Percentiles rank a stretch among this genome's conserved stretches.
These are phyloP conservation scores for Pulveroboletus sp. DNA, from an alignment of 768 basidiomycete species.

Conservation along the genomic window DNA sequence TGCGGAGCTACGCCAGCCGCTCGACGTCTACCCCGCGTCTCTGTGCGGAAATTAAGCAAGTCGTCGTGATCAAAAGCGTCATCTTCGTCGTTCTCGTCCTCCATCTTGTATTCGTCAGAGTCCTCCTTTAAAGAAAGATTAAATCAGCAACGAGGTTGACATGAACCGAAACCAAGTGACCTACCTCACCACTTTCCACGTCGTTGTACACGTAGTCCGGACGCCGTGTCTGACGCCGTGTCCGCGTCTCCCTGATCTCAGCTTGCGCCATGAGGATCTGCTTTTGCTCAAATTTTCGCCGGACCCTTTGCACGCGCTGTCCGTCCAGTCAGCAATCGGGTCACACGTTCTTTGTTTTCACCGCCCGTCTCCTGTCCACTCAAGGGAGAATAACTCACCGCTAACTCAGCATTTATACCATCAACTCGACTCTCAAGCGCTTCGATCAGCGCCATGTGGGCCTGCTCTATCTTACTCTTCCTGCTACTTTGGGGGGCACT, in stretches of 20 bases:
- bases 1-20: constrained; percentile 33
- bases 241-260: constrained; percentile 76
- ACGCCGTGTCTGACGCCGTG: constrained; percentile 64
- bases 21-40: constrained; percentile 43
- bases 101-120: constrained; percentile 60
- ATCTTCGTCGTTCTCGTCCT: constrained; percentile 66
- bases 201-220: constrained; percentile 82
- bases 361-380: constrained; percentile 13
- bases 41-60: constrained; percentile 36
- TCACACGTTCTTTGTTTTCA: constrained; percentile 5
- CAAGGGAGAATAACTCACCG: constrained; percentile 50
- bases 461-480: constrained; percentile 56
- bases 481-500: constrained; percentile 42
- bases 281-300: constrained; percentile 67
- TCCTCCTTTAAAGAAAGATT: constrained; percentile 43
- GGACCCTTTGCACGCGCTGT: constrained; percentile 68
- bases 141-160: constrained; percentile 24
- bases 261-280: constrained; percentile 65
- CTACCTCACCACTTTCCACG: constrained; percentile 58
- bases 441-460: constrained; percentile 59
- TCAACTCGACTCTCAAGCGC: constrained; percentile 62
- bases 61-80: constrained; percentile 44
- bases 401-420: constrained; percentile 62
- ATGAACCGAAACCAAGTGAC: constrained; percentile 7
- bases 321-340: constrained; percentile 22